A percentile compares a stretch with the other conserved stretches of the same genome.
Conservation (phyloP, 1,284 basidiomycete genomes). For the Ganoderma meredithae region DNA sequence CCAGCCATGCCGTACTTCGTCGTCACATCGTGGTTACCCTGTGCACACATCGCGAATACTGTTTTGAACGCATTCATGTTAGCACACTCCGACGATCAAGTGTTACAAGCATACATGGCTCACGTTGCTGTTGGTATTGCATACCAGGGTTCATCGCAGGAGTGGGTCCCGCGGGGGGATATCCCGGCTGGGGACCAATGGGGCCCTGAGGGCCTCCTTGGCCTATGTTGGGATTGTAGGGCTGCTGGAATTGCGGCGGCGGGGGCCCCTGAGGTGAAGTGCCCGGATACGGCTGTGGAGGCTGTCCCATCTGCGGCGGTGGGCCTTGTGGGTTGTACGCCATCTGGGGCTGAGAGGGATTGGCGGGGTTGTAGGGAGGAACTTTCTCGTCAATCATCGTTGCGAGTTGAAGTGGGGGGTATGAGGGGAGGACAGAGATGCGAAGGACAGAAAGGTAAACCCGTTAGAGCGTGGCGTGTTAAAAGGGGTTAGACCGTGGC, state of each 20-base stretch:
- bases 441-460: not conserved
- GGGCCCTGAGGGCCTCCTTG: conserved; percentile 8
- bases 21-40: conserved; percentile 37
- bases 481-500: not conserved
- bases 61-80: not conserved
- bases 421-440: not conserved
- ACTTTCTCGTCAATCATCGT: conserved; percentile 26
- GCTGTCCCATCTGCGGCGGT: conserved; percentile 1
- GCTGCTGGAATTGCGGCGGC: conserved; percentile 6
- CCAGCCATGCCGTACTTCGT: conserved; percentile 38
- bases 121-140: conserved; percentile 32
- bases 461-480: not conserved
- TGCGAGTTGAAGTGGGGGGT: not conserved
- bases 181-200: conserved; percentile 12
- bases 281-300: conserved; percentile 4
- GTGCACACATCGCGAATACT: conserved; percentile 39
- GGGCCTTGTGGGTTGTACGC: conserved; percentile 12
- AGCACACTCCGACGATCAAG: not conserved
- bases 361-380: conserved; percentile 19
- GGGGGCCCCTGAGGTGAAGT: conserved; percentile 9
- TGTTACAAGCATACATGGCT: not conserved
- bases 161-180: conserved; percentile 1
- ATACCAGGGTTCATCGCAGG: conserved; percentile 13
- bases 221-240: conserved; percentile 6
- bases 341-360: conserved; percentile 9